Evolutionary conservation across 352 stramenopile species (phyloP).

Genomic region (Globisporangium emineosum): DNA sequence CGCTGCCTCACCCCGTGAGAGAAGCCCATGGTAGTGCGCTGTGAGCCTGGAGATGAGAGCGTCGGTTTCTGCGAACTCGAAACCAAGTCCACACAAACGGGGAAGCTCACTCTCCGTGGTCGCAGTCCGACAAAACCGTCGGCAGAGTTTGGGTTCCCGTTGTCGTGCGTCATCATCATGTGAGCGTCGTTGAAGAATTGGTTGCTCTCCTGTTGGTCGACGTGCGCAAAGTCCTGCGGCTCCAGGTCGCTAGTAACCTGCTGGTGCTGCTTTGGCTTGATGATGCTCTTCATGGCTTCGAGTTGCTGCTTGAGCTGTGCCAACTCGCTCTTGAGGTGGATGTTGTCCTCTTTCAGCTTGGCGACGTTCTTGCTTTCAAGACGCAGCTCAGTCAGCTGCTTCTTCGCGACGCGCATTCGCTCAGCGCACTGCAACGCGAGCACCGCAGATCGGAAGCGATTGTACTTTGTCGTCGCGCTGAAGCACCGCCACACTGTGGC

Average conservation of each 20-base stretch:
- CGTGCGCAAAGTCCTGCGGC: constrained; percentile 10
- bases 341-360: constrained; percentile 76
- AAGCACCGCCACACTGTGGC: constrained; percentile 37
- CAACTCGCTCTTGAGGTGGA: constrained; percentile 63
- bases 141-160: constrained; percentile 37
- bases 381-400: constrained; percentile 38
- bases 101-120: constrained; percentile 12
- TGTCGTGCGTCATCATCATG: constrained; percentile 18
- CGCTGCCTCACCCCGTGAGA: constrained; percentile 6
- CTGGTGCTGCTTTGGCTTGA: constrained; percentile 16
- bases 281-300: constrained; percentile 35
- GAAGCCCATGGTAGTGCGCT: constrained; percentile 9
- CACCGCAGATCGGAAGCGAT: constrained; percentile 24
- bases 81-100: constrained; percentile 27
- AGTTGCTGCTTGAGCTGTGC: constrained; percentile 56
- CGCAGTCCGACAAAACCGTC: constrained; percentile 16
- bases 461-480: constrained; percentile 29
- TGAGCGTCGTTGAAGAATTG: constrained; percentile 8
- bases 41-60: constrained; percentile 36
- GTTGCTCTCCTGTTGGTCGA: constrained; percentile 25
- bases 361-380: constrained; percentile 69
- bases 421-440: constrained; percentile 57
- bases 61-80: constrained; percentile 31
- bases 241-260: constrained; percentile 10
- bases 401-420: constrained; percentile 37